Evolutionary conservation across 148 eudicot species (phyloP).

Genomic region (Fallopia convolvulus): DNA sequence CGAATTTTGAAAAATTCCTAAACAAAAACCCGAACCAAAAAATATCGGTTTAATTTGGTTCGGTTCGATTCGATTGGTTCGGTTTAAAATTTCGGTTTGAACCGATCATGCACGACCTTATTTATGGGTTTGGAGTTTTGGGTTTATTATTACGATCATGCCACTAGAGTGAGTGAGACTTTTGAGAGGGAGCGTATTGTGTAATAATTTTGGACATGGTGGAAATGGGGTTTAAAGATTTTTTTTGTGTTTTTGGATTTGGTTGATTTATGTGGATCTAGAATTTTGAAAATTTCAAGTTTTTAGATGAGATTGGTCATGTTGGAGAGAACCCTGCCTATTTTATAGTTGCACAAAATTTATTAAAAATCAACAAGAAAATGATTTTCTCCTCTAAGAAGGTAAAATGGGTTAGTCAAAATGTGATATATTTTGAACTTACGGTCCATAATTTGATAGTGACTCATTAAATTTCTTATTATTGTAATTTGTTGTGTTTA

Average conservation of each 20-base stretch:
- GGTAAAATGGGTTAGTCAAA: no score
- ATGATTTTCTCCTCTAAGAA: background rate
- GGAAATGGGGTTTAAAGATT: background rate
- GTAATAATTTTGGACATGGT: background rate
- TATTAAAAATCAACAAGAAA: background rate
- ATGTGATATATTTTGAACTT: no score
- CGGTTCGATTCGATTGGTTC: no score
- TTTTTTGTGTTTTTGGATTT: background rate
- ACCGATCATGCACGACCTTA: no score
- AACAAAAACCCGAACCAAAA: no score
- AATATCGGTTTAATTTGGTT: no score
- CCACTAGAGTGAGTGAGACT: conserved; percentile 6
- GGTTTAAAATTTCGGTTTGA: no score
- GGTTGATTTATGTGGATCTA: background rate
- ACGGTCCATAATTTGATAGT: no score
- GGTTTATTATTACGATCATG: background rate
- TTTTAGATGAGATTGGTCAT: background rate
- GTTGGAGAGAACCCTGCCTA: background rate
- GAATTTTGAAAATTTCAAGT: background rate
- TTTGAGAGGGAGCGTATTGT: background rate
- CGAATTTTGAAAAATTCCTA: no score
- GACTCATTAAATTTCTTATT: no score
- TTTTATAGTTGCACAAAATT: background rate
- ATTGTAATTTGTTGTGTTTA: no score
- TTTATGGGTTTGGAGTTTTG: background rate